Evolutionary conservation across 345 rosid species (phyloP), one percentile per base, ranked within the genome.

Genomic region (Abelmoschus esculentus): DNA sequence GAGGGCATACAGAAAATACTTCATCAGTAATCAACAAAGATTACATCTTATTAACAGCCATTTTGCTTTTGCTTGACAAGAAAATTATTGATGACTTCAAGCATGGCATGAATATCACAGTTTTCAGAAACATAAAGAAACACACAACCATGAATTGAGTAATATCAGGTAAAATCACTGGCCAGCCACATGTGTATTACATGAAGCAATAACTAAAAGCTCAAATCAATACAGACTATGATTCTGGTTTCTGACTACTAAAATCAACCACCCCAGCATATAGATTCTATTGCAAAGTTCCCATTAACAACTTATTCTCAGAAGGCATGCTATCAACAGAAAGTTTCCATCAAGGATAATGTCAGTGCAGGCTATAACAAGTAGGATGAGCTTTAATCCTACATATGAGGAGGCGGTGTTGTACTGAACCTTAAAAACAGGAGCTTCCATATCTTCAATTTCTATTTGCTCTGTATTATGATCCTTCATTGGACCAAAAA

Each of bases 401-500:
- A 67, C 58, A 50, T 50, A 46, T 29, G 13, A 19, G 58, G 56
- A 19, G 12, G 3, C 8, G 60, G 7, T 40, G 61, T 49, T 7
- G 11, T 5, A 64, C 6, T 11, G 11, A 70, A 83, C 89, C 86
- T 85, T 83, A 74, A 85, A 85, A 73, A 81, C 85, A 11, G 80
- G 77, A 54, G 83, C 75, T 70, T 83, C 82, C 72, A 85, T 76
- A 63, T 85, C 89, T 74, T 79, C 86, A 66, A 85, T 77, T 74
- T 70, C 81, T 67, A 85, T 83, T 14, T 13, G 31, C 60, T 61
- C 69, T 26, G 89, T 85, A 53, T 81, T 85, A 3, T 60, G 82
- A 79, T 85, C 89, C 76, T 78, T 85, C 86, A 85, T 81, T 1
- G 89, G 89, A 70, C 89, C 86, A 79, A 66, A 81, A 62, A 85